Base-by-base conservation (phyloP, 139 green algal genomes). In the Picochlorum sp. region DNA sequence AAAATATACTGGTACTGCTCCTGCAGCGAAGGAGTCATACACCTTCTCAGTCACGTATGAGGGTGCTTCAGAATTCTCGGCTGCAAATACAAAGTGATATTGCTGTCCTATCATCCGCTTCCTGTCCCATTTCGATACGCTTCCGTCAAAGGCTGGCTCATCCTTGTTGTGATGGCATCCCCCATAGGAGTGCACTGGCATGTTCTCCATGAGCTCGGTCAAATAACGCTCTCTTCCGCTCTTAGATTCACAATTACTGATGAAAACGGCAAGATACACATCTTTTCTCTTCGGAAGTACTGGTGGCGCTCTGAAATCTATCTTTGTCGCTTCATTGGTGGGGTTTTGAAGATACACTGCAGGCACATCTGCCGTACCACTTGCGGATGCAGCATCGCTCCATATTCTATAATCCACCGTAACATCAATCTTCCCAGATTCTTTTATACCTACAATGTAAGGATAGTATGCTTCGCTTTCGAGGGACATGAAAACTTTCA, bases 41-140 rank as follows among this genome's bases (percentile, higher is more conserved):
- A 46, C 56, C 56, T 62, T 62, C n/a, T 62, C 56, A 10, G 56
- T 62, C 56, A 62, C 56, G 56, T 62, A 62, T 21, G 18, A 21
- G 13, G 16, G 30, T 20, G 16, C n/a, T 0, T 62, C 32, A 21
- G 30, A 54, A 18, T 62, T 62, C 56, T 62, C 56, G 30, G 32
- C 16, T 10, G 56, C 56, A 10, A 62, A 46, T 21, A 62, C 30
- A 62, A 62, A 62, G 56, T 62, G 15, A 62, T 62, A 62, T 18
- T 62, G 2, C 15, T 44, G 11, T 18, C 18, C 13, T 16, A 62
- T 21, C 16, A 21, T 10, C 3, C 18, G 18, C 47, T 54, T 54
- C 18, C 6, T 26, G 16, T 62, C 56, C n/a, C 18, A n/a, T 20
- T 62, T 62, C 16, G 32, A 54, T 20, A 62, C 16, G 16, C n/a